A percentile compares a stretch with the other conserved stretches of the same genome.
Conservation (phyloP, 495 filamentous ascomycete genomes). For the Penicillium crystallinum region DNA sequence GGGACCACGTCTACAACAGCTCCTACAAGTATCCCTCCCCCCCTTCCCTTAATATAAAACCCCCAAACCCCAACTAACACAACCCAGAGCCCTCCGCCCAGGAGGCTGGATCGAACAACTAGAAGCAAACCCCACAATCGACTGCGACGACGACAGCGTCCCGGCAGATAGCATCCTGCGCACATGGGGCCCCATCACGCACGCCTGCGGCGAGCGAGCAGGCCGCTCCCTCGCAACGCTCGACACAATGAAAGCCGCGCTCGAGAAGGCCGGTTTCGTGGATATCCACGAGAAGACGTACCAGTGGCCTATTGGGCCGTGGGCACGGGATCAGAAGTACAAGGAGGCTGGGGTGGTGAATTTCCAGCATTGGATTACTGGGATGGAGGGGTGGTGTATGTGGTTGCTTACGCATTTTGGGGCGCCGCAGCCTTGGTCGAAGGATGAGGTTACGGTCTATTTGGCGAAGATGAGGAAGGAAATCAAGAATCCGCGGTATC, state of each 20-base stretch:
- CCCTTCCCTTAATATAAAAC: too few species aligned
- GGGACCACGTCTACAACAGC: slow-evolving; percentile 23
- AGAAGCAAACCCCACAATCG: slow-evolving; percentile 32
- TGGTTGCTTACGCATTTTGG: slow-evolving; percentile 7
- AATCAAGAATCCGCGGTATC: slow-evolving; percentile 3
- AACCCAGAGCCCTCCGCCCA: too few species aligned
- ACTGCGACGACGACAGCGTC: slow-evolving; percentile 38
- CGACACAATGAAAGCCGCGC: slow-evolving; percentile 8
- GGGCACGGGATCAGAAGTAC: slow-evolving; percentile 10
- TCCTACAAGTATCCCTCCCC: slow-evolving; percentile 11
- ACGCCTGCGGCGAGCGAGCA: neutral
- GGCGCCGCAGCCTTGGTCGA: slow-evolving; percentile 6
- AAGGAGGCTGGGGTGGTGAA: slow-evolving; percentile 14
- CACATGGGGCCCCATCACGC: slow-evolving; percentile 7
- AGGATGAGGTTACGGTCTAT: slow-evolving; percentile 9
- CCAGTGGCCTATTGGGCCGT: slow-evolving; percentile 15
- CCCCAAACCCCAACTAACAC: too few species aligned
- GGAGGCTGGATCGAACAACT: slow-evolving; percentile 52
- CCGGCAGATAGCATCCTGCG: slow-evolving; percentile 22
- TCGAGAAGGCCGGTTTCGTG: slow-evolving; percentile 29
- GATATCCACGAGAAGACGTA: slow-evolving; percentile 15
- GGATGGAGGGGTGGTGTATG: slow-evolving; percentile 19
- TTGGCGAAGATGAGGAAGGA: slow-evolving; percentile 7
- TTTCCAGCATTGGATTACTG: slow-evolving; percentile 5
- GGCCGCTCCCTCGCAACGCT: neutral